Base-by-base conservation (phyloP, 169 alveolate species). In the Eimeria falciformis region DNA sequence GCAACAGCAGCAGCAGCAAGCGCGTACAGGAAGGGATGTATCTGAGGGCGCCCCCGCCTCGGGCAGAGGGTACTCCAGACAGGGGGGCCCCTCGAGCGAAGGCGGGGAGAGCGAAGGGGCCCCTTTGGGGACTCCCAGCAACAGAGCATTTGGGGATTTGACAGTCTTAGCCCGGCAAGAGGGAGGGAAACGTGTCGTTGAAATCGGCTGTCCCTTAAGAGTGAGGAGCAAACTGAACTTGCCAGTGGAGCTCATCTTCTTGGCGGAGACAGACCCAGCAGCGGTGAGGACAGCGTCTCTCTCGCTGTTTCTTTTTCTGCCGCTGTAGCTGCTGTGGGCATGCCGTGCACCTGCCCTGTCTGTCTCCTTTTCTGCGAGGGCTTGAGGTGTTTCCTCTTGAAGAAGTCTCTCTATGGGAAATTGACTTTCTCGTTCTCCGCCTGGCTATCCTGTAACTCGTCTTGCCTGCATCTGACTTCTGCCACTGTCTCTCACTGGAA, bases 201-300 rank as follows among this genome's bases (percentile, higher is more conserved):
- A 46, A 7, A n/a, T 84, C 37, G 91, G 82, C 40, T 65, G 91
- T 25, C 91, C 91, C 47, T 53, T 84, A 47, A n/a, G 81, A 3
- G 65, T 84, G 17, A 47, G 69, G 53, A 84, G 91, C 29, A 40
- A 27, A 14, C 91, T 84, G 56, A 58, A 23, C 9, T n/a, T 65
- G 43, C 91, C 91, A 14, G 69, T 84, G 12, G 91, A 84, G 43
- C 66, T 84, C 29, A 62, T 65, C 82, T 84, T 84, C 82, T 82
- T 84, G 4, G 91, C 91, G 0, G 91, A 84, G 50, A 43, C 91
- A n/a, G 82, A 84, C 50, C 66, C 91, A 9, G 53, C 83, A 1
- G 56, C 91, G 50, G 91, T 84, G 29, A 62, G 91, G 77, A 33
- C 40, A 33, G 2, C 40, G 40, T 33, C 40, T 33, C 27, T 1